Conservation (phyloP, 441 rosid species). For the Erodium chrysanthum region DNA sequence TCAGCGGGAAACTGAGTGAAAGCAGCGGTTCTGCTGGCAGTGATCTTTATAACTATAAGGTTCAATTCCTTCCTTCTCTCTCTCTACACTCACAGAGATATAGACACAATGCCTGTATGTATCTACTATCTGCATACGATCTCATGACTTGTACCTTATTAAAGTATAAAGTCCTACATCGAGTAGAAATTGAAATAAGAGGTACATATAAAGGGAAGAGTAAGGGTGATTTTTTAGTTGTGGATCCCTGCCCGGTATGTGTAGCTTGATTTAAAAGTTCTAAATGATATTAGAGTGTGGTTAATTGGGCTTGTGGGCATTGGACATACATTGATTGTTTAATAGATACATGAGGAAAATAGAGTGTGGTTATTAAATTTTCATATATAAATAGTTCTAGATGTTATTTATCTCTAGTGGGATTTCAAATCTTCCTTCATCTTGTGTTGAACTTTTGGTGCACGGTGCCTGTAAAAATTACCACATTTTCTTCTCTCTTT, state of each 20-base stretch:
- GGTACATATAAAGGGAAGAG: too few species aligned
- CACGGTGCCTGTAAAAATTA: too few species aligned
- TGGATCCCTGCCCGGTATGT: too few species aligned
- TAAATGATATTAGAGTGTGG: too few species aligned
- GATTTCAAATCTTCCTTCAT: too few species aligned
- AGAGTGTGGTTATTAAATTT: background rate
- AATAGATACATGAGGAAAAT: background rate
- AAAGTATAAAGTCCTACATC: too few species aligned
- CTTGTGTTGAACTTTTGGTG: too few species aligned
- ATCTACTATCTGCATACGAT: background rate
- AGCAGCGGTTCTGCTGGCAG: conserved; percentile 80
- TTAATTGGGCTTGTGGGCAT: too few species aligned
- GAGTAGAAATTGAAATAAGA: too few species aligned
- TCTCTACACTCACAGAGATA: background rate
- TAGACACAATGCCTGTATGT: background rate
- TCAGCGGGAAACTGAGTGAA: conserved; percentile 88
- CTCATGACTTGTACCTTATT: background rate
- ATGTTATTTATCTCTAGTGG: background rate
- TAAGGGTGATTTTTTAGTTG: too few species aligned
- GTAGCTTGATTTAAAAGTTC: too few species aligned
- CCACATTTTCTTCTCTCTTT: too few species aligned
- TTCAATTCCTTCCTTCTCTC: conserved; percentile 25
- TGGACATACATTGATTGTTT: background rate
- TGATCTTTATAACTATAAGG: conserved; percentile 94
- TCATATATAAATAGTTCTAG: background rate